A percentile compares a stretch with the other conserved stretches of the same genome.
Conservation (phyloP, 768 basidiomycete genomes). For the Tricholoma matsutake region DNA sequence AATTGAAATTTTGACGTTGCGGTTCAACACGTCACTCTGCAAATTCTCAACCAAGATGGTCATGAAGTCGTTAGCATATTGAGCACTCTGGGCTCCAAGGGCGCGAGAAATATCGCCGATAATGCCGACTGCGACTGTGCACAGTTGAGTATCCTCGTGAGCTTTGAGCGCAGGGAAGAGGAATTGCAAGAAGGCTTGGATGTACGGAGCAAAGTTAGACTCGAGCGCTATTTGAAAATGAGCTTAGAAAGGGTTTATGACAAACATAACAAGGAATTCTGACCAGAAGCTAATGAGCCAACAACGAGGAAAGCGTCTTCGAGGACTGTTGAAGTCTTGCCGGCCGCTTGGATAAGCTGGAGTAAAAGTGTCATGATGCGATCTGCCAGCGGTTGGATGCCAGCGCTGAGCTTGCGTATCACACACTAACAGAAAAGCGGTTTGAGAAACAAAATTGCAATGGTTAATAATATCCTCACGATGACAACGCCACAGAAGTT, state of each 20-base stretch:
- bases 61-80: constrained; percentile 90
- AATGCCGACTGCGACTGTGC: constrained; percentile 92
- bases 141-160: constrained; percentile 93
- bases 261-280: constrained; percentile 10
- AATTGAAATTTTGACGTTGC: constrained; percentile 97
- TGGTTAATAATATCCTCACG: constrained; percentile 41
- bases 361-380: constrained; percentile 93
- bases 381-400: constrained; percentile 87
- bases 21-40: constrained; percentile 84
- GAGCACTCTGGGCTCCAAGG: constrained; percentile 76
- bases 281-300: constrained; percentile 79
- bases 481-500: constrained; percentile 91
- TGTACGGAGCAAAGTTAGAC: constrained; percentile 74
- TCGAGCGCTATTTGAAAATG: constrained; percentile 58
- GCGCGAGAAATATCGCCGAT: constrained; percentile 97
- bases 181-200: constrained; percentile 80
- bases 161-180: constrained; percentile 87
- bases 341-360: constrained; percentile 79
- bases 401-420: constrained; percentile 76
- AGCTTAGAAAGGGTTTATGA: constrained; percentile 2
- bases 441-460: not conserved
- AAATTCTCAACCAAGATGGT: constrained; percentile 87
- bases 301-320: constrained; percentile 96
- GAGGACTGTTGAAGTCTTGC: constrained; percentile 90
- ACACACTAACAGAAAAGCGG: constrained; percentile 53